Evolutionary conservation across 2,329 filamentous ascomycete species (phyloP).

Genomic region (Clarireedia homoeocarpa): DNA sequence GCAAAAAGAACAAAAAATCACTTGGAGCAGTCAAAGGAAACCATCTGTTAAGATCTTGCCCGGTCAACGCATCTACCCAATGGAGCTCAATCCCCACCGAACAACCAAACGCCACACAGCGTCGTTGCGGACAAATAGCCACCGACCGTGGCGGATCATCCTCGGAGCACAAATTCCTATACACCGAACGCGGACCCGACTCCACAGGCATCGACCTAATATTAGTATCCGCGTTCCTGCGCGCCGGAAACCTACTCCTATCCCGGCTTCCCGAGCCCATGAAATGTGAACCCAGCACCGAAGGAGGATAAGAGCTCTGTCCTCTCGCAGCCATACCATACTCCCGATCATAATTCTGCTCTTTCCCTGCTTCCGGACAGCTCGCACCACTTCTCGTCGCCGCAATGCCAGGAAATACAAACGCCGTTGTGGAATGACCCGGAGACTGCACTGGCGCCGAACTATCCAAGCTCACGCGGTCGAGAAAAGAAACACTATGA

Average conservation of each 20-base stretch:
- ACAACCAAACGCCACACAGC: slow-evolving; percentile 59
- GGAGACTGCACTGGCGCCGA: slow-evolving; percentile 12
- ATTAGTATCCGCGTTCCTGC: background rate
- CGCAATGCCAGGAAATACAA: slow-evolving; percentile 22
- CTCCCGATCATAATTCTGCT: slow-evolving; percentile 16
- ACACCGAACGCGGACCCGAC: slow-evolving; percentile 28
- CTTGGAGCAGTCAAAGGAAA: slow-evolving; percentile 47
- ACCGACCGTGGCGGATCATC: slow-evolving; percentile 59
- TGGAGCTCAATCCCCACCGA: slow-evolving; percentile 55
- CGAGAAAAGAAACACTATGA: slow-evolving; percentile 16
- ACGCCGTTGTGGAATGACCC: slow-evolving; percentile 10
- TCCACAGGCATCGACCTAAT: slow-evolving; percentile 26
- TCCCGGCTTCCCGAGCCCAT: slow-evolving; percentile 4
- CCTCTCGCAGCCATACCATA: slow-evolving; percentile 5
- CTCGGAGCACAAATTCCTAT: slow-evolving; percentile 47
- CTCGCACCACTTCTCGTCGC: slow-evolving; percentile 8
- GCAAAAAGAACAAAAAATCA: slow-evolving; percentile 53
- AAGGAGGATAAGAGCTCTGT: slow-evolving; percentile 11
- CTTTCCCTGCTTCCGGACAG: slow-evolving; percentile 9
- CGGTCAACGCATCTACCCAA: slow-evolving; percentile 42
- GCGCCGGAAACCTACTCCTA: slow-evolving; percentile 9
- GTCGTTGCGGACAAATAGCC: slow-evolving; percentile 55
- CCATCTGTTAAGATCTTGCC: slow-evolving; percentile 44
- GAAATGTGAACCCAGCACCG: slow-evolving; percentile 6
- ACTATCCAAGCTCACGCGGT: slow-evolving; percentile 20